phyloP scores from a whole-genome alignment of 371 early-diverging fungal species.

The Mortierella sp. region DNA sequence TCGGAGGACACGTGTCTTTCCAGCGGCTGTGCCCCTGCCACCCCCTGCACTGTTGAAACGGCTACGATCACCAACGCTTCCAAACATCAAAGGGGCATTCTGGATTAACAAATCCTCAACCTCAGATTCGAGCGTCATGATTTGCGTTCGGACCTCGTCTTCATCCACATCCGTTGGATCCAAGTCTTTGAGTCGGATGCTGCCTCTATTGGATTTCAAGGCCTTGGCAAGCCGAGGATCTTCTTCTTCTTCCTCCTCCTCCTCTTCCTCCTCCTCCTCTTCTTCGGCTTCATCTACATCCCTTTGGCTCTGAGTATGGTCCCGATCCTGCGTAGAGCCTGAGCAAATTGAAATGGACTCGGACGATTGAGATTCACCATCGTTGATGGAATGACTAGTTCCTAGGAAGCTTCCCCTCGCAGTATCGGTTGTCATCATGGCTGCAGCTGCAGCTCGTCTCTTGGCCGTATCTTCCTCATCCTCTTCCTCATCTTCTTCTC shows the following conservation, averaged over 20 bases:
- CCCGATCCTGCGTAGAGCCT: too few relatives aligned
- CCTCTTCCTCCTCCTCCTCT: conserved; percentile 7
- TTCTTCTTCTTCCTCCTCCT: background rate
- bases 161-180: conserved; percentile 37
- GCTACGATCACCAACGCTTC: background rate
- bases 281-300: background rate
- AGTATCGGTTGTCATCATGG: too few relatives aligned
- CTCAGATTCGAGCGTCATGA: conserved; percentile 46
- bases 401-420: too few relatives aligned
- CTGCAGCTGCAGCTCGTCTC: too few relatives aligned
- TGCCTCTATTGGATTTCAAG: conserved; percentile 17
- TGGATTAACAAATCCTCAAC: conserved; percentile 40
- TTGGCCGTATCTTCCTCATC: conserved; percentile 16
- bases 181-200: conserved; percentile 24
- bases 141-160: conserved; percentile 37
- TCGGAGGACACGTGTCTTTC: conserved; percentile 35
- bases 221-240: background rate
- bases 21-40: conserved; percentile 12
- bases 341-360: too few relatives aligned
- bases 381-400: too few relatives aligned
- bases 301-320: too few relatives aligned
- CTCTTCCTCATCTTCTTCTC: conserved; percentile 49
- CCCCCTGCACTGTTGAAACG: background rate
- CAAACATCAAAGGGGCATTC: conserved; percentile 26
- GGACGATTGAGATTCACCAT: too few relatives aligned